Base-by-base conservation (phyloP, 345 rosid species). In the Conringia planisiliqua region DNA sequence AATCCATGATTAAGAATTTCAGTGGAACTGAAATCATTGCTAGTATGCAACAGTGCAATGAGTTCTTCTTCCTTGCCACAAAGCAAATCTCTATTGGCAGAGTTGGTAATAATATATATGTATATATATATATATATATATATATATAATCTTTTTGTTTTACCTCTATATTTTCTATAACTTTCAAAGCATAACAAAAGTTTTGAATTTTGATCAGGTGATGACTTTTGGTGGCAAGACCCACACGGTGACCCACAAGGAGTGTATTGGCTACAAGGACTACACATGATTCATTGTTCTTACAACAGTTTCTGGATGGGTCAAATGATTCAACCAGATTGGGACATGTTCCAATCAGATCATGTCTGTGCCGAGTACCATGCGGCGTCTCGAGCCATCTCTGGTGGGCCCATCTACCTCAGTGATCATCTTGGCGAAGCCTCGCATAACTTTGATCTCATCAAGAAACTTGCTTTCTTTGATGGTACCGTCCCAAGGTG, bases 291-390 rank as follows among this genome's bases (percentile, higher is more conserved):
- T 63, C 98, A 93, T 30, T 91, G 98, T 64, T 87, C 96, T 50
- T 91, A 93, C 78, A 93, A 91, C 86, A 93, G 98, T 68, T 27
- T 91, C 66, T 91, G 97, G 98, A 93, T 93, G 86, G 97, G 98
- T 13, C 91, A 91, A 64, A 79, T 91, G 35, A 85, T 91, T 56
- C 93, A 87, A 29, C 98, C 98, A 22, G 98, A 93, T 66, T 91
- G 98, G 98, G 98, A 93, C 62, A 93, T 93, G 97, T 93, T 93
- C 81, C 97, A 93, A 55, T 93, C 98, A 5, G 96, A 91, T 59
- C 98, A 93, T 63, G 70, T 64, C 43, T 89, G 96, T 65, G 97
- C 98, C 64, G 84, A 93, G 74, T 93, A 81, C 62, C 98, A 93
- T 43, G 94, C 96, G 1, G 96, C 90, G 0, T 89, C 96, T 10